These are phyloP conservation scores for Aspergillus jensenii DNA, from an alignment of 2,329 filamentous ascomycete species.

Conservation along the genomic window DNA sequence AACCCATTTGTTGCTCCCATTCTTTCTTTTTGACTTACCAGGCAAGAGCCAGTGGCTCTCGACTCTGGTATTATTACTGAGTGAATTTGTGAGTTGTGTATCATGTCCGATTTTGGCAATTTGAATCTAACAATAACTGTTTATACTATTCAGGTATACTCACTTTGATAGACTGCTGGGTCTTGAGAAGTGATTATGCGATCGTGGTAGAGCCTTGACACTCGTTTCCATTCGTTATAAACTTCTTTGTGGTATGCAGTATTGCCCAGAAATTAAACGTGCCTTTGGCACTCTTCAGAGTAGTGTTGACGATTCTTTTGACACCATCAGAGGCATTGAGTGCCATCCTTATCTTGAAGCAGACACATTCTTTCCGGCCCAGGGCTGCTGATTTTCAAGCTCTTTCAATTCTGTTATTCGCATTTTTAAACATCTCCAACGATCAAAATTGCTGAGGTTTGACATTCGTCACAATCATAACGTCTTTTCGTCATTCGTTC, in stretches of 20 bases:
- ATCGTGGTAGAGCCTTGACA: slow-evolving; percentile 15
- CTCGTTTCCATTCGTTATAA: slow-evolving; percentile 18
- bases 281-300: neutral
- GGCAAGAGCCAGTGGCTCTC: slow-evolving; percentile 32
- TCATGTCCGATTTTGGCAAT: neutral
- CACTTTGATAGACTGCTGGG: slow-evolving; percentile 16
- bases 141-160: slow-evolving; percentile 13
- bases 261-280: slow-evolving; percentile 1
- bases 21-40: slow-evolving; percentile 18
- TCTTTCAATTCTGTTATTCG: slow-evolving; percentile 11
- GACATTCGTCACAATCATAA: neutral
- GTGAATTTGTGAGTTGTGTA: slow-evolving; percentile 21
- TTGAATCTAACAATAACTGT: slow-evolving; percentile 11
- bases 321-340: slow-evolving; percentile 32
- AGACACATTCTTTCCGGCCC: slow-evolving; percentile 18
- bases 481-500: slow-evolving; percentile 1
- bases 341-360: slow-evolving; percentile 26
- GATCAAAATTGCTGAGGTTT: slow-evolving; percentile 1
- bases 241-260: slow-evolving; percentile 19
- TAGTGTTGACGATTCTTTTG: slow-evolving; percentile 4
- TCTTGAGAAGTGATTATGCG: slow-evolving; percentile 26
- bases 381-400: slow-evolving; percentile 21
- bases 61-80: slow-evolving; percentile 11
- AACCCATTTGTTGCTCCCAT: neutral
- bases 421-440: neutral